Base-by-base conservation (phyloP, 2,329 filamentous ascomycete species). In the Neofusicoccum cordaticola region DNA sequence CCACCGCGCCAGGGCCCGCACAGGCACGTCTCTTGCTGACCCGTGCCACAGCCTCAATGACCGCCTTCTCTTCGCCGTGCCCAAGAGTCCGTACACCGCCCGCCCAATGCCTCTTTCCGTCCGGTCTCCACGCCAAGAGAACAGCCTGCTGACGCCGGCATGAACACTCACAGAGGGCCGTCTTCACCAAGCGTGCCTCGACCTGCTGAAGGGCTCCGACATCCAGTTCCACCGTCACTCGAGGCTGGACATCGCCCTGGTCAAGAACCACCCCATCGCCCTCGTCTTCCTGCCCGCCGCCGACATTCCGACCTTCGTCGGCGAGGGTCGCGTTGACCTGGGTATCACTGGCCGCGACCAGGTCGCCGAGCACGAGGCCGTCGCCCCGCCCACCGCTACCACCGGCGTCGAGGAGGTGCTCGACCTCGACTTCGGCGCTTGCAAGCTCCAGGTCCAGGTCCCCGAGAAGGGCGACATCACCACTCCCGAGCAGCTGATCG, bases 261-360 rank as follows among this genome's bases (percentile, higher is more conserved):
- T 98, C 75, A 96, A 97, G 84, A 99, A 99, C 81, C 88, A 95
- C 34, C 92, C 91, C 41, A 92, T 99, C 72, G 95, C 95, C 15
- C 90, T 99, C 66, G 89, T 99, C 75, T 99, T 99, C 83, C 90
- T 99, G 31, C 95, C 95, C 35, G 95, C 94, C 42, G 93, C 93
- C 70, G 95, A 99, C 77, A 99, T 99, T 74, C 95, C 95, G 4
- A 97, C 93, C 44, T 98, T 98, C 75, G 93, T 99, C 53, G 94
- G 94, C 65, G 93, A 98, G 80, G 95, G 95, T 65, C 89, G 90
- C 67, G 92, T 97, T 53, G 93, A 97, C 74, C 84, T 99, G 15
- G 95, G 95, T 68, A 99, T 99, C 75, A 98, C 95, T 0, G 95
- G 95, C 58, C 87, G 88, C 72, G 95, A 99, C 76, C 93, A 97